Conservation (phyloP, 1,284 basidiomycete species). For the Malassezia globosa region DNA sequence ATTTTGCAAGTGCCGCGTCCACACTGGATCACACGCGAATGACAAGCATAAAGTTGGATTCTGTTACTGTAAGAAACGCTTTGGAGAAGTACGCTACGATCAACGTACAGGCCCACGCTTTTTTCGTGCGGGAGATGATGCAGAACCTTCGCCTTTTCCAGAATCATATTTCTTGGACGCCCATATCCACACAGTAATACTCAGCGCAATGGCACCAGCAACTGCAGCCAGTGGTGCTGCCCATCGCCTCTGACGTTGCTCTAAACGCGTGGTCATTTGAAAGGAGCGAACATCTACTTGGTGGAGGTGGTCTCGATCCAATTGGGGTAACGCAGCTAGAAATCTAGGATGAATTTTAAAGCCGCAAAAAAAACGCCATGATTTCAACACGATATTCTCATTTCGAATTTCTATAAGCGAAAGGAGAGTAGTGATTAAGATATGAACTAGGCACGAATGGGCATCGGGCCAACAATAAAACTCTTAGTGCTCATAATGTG, state of each 20-base stretch:
- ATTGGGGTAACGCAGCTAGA: too few relatives aligned
- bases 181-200: background rate
- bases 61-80: too few relatives aligned
- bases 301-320: too few relatives aligned
- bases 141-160: background rate
- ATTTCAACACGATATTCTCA: too few relatives aligned
- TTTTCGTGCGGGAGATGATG: background rate
- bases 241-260: background rate
- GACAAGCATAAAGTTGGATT: slow-evolving; percentile 14
- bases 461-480: too few relatives aligned
- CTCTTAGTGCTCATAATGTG: slow-evolving; percentile 24
- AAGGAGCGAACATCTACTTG: too few relatives aligned
- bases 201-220: background rate
- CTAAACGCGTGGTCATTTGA: too few relatives aligned
- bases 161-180: background rate
- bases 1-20: background rate
- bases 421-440: too few relatives aligned
- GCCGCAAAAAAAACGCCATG: too few relatives aligned
- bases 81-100: background rate
- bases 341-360: too few relatives aligned
- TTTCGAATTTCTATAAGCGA: too few relatives aligned
- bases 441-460: too few relatives aligned
- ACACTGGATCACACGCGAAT: background rate
- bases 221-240: background rate
- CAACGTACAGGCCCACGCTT: background rate